These are phyloP conservation scores for Polygonum maritimum DNA, from an alignment of 148 eudicot genomes.

Conservation along the genomic window DNA sequence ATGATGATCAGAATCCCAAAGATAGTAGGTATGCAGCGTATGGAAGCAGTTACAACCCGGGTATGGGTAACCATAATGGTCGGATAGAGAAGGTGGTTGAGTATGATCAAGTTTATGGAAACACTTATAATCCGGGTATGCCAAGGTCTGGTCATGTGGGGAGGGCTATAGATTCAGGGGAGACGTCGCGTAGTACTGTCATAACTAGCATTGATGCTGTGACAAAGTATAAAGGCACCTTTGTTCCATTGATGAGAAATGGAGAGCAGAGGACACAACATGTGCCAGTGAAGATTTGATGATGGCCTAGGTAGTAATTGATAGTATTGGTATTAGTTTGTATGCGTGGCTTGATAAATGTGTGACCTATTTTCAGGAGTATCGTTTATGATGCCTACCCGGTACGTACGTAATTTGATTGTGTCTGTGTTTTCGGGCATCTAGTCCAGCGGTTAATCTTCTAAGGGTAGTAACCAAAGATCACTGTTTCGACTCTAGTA, in stretches of 20 bases:
- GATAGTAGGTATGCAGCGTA: background rate
- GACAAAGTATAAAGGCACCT: background rate
- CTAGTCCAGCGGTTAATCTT: too few relatives aligned
- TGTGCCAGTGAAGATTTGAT: background rate
- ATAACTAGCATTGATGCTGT: constrained; percentile 5
- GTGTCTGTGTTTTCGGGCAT: background rate
- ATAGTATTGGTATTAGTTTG: background rate
- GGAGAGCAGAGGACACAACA: background rate
- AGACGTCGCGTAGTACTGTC: background rate
- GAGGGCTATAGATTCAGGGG: background rate
- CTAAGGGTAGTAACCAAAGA: too few relatives aligned
- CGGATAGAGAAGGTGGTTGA: background rate
- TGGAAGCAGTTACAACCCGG: background rate
- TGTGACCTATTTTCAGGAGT: background rate
- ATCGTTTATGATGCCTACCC: background rate
- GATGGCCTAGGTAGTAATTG: background rate
- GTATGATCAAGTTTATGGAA: background rate
- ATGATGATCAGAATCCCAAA: background rate
- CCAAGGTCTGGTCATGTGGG: background rate
- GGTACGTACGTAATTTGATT: background rate
- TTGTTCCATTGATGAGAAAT: background rate
- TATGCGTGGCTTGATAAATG: background rate
- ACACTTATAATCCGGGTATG: background rate
- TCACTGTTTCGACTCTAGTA: too few relatives aligned
- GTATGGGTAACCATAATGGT: background rate